phyloP scores from a whole-genome alignment of 208 protist genomes.

The Leishmania turanica region DNA sequence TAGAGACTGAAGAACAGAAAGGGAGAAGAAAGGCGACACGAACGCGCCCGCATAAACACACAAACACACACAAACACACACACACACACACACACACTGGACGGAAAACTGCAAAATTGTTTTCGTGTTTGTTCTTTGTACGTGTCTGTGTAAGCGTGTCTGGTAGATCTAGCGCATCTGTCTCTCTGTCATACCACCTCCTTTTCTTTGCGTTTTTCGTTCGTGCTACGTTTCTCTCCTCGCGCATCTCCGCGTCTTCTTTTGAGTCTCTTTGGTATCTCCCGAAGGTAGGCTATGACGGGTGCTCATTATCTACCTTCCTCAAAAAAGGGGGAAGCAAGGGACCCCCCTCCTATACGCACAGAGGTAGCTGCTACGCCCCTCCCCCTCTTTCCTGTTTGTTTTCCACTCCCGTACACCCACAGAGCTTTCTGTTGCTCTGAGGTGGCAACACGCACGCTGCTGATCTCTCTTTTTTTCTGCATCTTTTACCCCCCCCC shows the following conservation, averaged over 20 bases:
- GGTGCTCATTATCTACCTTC: not conserved
- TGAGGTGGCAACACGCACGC: not conserved
- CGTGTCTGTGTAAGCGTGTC: not conserved
- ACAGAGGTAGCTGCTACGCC: not conserved
- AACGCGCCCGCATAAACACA: not conserved
- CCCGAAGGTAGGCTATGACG: not conserved
- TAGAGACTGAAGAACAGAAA: not conserved
- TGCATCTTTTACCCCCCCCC: not conserved
- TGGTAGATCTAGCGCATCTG: not conserved
- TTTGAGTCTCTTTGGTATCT: not conserved
- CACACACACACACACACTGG: not conserved
- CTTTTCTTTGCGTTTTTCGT: not conserved
- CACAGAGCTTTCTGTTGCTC: not conserved
- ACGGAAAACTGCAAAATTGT: not conserved
- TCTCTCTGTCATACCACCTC: not conserved
- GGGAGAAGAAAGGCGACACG: not conserved
- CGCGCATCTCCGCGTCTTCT: not conserved
- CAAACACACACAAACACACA: not conserved
- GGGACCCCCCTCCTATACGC: not conserved
- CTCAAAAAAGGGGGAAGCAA: not conserved
- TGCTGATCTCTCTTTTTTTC: not conserved
- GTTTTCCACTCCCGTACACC: not conserved
- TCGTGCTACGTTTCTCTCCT: not conserved
- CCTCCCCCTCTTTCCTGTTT: slow-evolving; percentile 4
- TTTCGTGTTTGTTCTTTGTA: not conserved